Base-by-base conservation (phyloP, 345 rosid genomes). In the Rubroshorea leprosula region DNA sequence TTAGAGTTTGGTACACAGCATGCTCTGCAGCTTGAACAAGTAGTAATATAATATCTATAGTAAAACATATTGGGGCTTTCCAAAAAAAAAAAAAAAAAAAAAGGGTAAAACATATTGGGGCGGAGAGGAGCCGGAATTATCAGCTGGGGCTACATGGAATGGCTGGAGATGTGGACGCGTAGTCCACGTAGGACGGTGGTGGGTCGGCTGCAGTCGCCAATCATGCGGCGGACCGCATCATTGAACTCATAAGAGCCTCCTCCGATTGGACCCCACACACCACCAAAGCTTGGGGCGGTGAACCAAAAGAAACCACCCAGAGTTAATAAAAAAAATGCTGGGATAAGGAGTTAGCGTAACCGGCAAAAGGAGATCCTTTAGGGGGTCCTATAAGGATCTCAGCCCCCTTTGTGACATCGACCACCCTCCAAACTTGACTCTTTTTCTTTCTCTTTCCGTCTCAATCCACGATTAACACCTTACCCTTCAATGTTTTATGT, bases 141-240 rank as follows among this genome's bases (percentile, higher is more conserved):
- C 41, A 27, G 15, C 6, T 35, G 45, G 6, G 23, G 13, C 12
- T 6, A 23, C 5, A 49, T 45, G 6, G 51, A 14, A 69, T 26
- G 67, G 56, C 57, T 61, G 55, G 65, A 53, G 62, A 52, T 9
- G 50, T 44, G 56, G 72, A 59, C 41, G 19, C 25, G 22, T 5
- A 67, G 72, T 81, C 86, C 89, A 80, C 84, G 82, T 79, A 83
- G 89, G 90, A 82, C 82, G 93, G 89, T 83, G 81, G 82, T 77
- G 86, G 76, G 97, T 77, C 84, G 95, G 95, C 80, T 74, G 79
- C 52, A 69, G 78, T 64, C 80, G 52, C 76, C 75, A 76, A 80
- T 84, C 86, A 75, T 73, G 81, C 83, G 88, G 90, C 89, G 85
- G 87, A 76, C 74, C 71, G 68, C 76, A 78, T 87, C 78, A 84